Evolutionary conservation across 257 asterid species (phyloP), one percentile per base, ranked within the genome.

Genomic region (Lycium ferocissimum): DNA sequence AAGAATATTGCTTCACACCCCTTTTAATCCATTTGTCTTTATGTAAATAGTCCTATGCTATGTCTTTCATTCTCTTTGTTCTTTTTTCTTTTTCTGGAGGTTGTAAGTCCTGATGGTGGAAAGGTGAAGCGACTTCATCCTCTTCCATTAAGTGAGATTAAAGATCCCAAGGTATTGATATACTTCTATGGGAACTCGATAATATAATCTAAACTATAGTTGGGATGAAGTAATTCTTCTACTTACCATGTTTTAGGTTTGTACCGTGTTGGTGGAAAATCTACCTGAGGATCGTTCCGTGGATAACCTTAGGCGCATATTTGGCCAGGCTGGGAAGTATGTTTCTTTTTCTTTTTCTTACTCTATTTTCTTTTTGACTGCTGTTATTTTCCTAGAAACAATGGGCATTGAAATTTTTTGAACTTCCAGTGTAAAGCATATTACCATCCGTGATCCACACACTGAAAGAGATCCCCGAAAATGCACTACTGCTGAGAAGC

Each of bases 181-280:
- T 73, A 58, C 85, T 84, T 79, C 63, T 45, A 82, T 3, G 0
- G 57, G 22, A 53, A 54, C 82, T 33, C 9, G 6, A 78, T 78
- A 57, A 2, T 78, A 78, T 78, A 56, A 49, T 75, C 33, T 78
- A 53, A 45, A 26, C 26, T 78, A 35, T 33, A 53, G 65, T 78
- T 78, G 20, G 33, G 47, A 33, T 9, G 82, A 7, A 26, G 13
- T 78, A 53, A 33, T 53, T 14, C 66, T 78, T 78, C 15, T 78
- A 53, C 33, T 53, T 49, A 87, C 38, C 51, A 37, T 84, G 13
- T 81, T 84, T 76, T 92, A 97, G 99, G 85, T 89, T 63, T 93
- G 99, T 96, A 95, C 98, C 82, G 96, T 97, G 75, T 87, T 95
- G 90, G 98, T 94, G 89, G 99, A 95, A 91, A 97, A 97, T 92